Evolutionary conservation across 805 yeast genomes (phyloP).

Genomic region (Yarrowia divulgata): DNA sequence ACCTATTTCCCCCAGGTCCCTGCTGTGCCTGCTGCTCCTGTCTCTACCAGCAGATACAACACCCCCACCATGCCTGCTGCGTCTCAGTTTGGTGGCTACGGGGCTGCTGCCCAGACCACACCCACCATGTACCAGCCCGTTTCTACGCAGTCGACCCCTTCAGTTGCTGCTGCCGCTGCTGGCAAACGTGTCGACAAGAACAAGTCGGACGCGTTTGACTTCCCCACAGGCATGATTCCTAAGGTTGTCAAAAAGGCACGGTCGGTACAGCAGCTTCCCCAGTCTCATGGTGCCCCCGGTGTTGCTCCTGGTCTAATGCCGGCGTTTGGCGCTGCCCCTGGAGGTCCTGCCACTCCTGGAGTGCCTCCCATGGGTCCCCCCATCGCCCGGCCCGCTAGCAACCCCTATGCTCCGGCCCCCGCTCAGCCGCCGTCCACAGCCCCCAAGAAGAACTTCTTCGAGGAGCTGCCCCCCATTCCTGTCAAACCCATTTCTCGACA

Average conservation of each 20-base stretch:
- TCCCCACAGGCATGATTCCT: conserved; percentile 47
- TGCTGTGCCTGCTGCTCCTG: conserved; percentile 1
- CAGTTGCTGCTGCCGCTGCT: conserved; percentile 6
- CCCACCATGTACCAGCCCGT: conserved; percentile 32
- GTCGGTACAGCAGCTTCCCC: conserved; percentile 39
- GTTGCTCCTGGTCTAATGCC: conserved; percentile 28
- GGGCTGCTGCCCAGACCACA: conserved; percentile 6
- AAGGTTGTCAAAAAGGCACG: conserved; percentile 39
- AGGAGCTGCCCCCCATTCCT: conserved; percentile 71
- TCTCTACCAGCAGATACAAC: neutral
- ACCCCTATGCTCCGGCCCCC: conserved; percentile 26
- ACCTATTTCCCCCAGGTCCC: conserved; percentile 6
- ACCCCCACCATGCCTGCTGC: conserved; percentile 16
- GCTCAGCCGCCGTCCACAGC: conserved; percentile 21
- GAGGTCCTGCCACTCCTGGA: conserved; percentile 22
- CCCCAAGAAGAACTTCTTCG: conserved; percentile 52
- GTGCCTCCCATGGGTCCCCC: conserved; percentile 28
- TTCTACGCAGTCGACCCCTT: conserved; percentile 4
- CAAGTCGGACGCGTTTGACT: conserved; percentile 47
- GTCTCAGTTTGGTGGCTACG: conserved; percentile 26
- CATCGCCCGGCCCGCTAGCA: conserved; percentile 5
- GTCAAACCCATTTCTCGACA: conserved; percentile 52
- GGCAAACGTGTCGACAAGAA: conserved; percentile 43
- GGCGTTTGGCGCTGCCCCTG: conserved; percentile 30
- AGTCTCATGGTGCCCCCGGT: conserved; percentile 6